phyloP scores from a whole-genome alignment of 2,329 filamentous ascomycete genomes.

The Elsinoe batatas region DNA sequence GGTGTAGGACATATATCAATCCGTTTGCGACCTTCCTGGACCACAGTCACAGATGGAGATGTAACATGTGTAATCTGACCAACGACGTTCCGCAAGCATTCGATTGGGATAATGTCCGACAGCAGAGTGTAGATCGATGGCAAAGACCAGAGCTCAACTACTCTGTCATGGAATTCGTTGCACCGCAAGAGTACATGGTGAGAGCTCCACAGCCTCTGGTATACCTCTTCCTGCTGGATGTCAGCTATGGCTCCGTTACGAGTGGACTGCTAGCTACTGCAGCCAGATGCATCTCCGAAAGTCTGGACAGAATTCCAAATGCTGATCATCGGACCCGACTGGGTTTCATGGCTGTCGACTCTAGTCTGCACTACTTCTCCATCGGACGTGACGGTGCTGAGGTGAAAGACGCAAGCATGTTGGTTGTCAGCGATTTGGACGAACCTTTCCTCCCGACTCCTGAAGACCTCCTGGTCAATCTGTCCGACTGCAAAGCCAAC shows the following conservation, averaged over 20 bases:
- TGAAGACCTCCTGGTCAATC: slow-evolving; percentile 77
- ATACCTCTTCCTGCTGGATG: slow-evolving; percentile 91
- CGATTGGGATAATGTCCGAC: slow-evolving; percentile 88
- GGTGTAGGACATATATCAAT: slow-evolving; percentile 96
- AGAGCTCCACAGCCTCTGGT: slow-evolving; percentile 90
- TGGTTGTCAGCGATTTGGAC: slow-evolving; percentile 89
- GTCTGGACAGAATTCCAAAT: slow-evolving; percentile 94
- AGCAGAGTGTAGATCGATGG: slow-evolving; percentile 88
- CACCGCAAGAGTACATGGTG: slow-evolving; percentile 99
- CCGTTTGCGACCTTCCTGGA: slow-evolving; percentile 94
- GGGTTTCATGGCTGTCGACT: slow-evolving; percentile 92
- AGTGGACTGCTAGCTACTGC: slow-evolving; percentile 86
- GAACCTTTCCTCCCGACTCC: slow-evolving; percentile 95
- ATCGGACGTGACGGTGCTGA: slow-evolving; percentile 83
- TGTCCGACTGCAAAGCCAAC: slow-evolving; percentile 80
- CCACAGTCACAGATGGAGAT: slow-evolving; percentile 94
- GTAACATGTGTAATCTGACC: slow-evolving; percentile 98
- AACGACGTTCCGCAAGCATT: slow-evolving; percentile 99
- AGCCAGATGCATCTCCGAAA: slow-evolving; percentile 88
- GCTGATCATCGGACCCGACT: slow-evolving; percentile 84
- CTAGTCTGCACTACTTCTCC: slow-evolving; percentile 90
- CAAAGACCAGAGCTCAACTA: slow-evolving; percentile 88
- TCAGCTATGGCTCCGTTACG: slow-evolving; percentile 81
- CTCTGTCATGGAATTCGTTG: slow-evolving; percentile 93
- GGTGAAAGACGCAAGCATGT: slow-evolving; percentile 75